Base-by-base conservation (phyloP, 805 yeast genomes). In the Phaffomyces thermotolerans region DNA sequence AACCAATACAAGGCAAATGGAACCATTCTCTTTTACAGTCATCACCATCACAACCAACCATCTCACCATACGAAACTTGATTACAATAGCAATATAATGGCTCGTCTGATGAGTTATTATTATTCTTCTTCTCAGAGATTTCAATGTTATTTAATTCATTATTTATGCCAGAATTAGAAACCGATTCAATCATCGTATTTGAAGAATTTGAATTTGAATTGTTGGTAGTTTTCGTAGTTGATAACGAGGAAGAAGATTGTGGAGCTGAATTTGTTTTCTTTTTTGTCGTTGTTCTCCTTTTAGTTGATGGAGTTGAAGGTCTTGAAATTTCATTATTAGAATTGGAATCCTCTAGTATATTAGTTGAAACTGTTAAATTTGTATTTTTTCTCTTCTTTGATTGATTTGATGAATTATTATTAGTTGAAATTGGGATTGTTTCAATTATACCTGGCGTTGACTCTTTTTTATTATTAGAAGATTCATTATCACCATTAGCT, bases 31-130 rank as follows among this genome's bases (percentile, higher is more conserved):
- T 72, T 60, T 81, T 81, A 68, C 98, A 91, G 46, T 81, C 79
- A 31, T 86, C 90, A 12, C 96, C 97, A 58, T 93, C 99, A 66
- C 99, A 93, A 2, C 95, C 99, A 47, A 93, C 97, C 99, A 93
- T 93, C 58, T 93, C 98, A 17, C 99, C 99, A 60, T 85, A 93
- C 5, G 97, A 91, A 1, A 90, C 95, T 61, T 90, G 96, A 61
- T 89, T 87, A 67, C 99, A 93, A 67, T 91, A 90, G 64, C 99
- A 93, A 62, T 91, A 91, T 2, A 89, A 77, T 1, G 95, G 95
- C 57, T 90, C 97, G 20, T 70, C 72, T 10, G 29, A 27, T 27
- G 29, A 10, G 5, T 27, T 20, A 39, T 51, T 40, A n/a, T 52
- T 30, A 39, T 45, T 43, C 35, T 53, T 52, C 47, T 52, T 47